phyloP scores from a whole-genome alignment of 2,329 filamentous ascomycete genomes.

The Fusarium citri region DNA sequence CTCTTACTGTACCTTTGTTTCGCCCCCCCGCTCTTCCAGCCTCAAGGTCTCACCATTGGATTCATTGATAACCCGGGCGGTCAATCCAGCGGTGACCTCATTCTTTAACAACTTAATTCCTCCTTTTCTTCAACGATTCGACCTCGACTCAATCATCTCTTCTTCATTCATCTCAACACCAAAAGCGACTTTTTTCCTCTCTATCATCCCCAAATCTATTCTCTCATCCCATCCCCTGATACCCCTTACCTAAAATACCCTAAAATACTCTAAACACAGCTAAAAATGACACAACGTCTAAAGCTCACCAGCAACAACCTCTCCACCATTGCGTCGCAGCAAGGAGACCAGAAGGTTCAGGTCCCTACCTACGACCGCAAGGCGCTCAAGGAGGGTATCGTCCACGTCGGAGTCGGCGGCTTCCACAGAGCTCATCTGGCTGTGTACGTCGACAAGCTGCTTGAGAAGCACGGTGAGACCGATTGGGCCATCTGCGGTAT shows the following conservation, averaged over 20 bases:
- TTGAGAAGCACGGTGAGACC: constrained; percentile 57
- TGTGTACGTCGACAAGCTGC: constrained; percentile 62
- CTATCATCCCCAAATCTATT: background rate
- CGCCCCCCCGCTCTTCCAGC: constrained; percentile 18
- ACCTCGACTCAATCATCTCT: background rate
- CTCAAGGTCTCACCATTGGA: constrained; percentile 5
- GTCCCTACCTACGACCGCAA: constrained; percentile 58
- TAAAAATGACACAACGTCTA: constrained; percentile 39
- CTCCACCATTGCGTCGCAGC: constrained; percentile 37
- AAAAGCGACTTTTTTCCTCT: background rate
- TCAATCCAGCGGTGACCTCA: constrained; percentile 35
- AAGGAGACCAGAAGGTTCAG: constrained; percentile 37
- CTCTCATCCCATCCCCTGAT: background rate
- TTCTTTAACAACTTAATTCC: constrained; percentile 28
- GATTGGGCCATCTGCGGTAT: constrained; percentile 65
- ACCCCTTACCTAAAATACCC: background rate
- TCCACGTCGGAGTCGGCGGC: constrained; percentile 65
- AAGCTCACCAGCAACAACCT: constrained; percentile 47
- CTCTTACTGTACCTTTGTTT: background rate
- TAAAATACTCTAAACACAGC: background rate
- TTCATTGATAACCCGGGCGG: constrained; percentile 36
- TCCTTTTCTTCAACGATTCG: background rate
- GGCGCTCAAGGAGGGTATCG: constrained; percentile 64
- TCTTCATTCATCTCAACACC: constrained; percentile 4
- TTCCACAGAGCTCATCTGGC: constrained; percentile 67